These are phyloP conservation scores for Alternaria ventricosa DNA, from an alignment of 2,329 filamentous ascomycete genomes.

Conservation along the genomic window DNA sequence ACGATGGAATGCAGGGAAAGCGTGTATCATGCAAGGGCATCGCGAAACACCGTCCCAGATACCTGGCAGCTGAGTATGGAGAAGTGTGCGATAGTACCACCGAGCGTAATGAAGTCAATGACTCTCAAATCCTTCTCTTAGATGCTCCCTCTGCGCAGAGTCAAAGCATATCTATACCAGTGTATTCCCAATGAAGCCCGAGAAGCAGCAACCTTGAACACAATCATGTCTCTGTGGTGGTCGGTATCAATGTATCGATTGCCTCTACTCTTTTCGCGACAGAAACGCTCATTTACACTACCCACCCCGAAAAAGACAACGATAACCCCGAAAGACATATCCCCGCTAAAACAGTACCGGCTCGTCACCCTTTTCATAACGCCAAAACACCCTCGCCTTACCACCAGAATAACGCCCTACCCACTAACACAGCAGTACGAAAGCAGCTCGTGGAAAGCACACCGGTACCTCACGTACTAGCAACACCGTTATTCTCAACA, in stretches of 20 bases:
- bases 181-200: not conserved
- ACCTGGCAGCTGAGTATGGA: not conserved
- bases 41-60: accelerated
- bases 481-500: slow-evolving; percentile 26
- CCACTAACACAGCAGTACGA: not conserved
- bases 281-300: not conserved
- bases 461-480: not conserved
- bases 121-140: not conserved
- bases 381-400: not conserved
- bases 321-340: not conserved
- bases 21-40: not conserved
- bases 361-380: not conserved
- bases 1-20: not conserved
- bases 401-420: not conserved
- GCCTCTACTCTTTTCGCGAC: not conserved
- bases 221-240: not conserved
- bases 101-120: not conserved
- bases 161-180: not conserved
- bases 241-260: not conserved
- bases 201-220: not conserved
- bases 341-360: not conserved
- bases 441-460: not conserved
- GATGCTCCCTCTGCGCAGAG: not conserved
- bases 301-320: not conserved
- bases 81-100: not conserved